Evolutionary conservation across 1,139 yeast species (phyloP).

Genomic region (Blastobotrys proliferans): DNA sequence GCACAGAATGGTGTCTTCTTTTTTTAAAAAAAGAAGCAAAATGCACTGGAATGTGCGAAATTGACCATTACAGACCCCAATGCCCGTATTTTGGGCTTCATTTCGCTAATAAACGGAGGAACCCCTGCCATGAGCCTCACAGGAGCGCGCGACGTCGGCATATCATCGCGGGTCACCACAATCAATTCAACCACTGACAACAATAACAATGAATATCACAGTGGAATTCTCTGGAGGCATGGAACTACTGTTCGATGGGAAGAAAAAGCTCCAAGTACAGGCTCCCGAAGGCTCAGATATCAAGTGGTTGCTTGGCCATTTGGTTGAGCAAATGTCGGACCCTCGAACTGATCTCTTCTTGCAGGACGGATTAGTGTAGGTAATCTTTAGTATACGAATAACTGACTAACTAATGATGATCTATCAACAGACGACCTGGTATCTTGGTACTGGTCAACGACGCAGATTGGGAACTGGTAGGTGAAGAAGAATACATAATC

Average conservation of each 20-base stretch:
- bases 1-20: too few relatives aligned
- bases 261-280: constrained; percentile 46
- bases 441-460: constrained; percentile 88
- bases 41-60: too few relatives aligned
- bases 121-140: too few relatives aligned
- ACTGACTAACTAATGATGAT: constrained; percentile 35
- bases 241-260: constrained; percentile 57
- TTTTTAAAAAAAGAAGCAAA: too few relatives aligned
- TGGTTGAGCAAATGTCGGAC: constrained; percentile 52
- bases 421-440: constrained; percentile 66
- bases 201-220: constrained; percentile 23
- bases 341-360: constrained; percentile 69
- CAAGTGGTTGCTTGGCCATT: constrained; percentile 52
- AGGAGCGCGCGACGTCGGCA: too few relatives aligned
- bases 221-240: constrained; percentile 56
- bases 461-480: constrained; percentile 96
- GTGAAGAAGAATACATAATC: constrained; percentile 72
- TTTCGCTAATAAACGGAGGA: too few relatives aligned
- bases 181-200: too few relatives aligned
- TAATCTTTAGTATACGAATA: constrained; percentile 1
- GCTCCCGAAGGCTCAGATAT: constrained; percentile 49
- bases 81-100: too few relatives aligned
- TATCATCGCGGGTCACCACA: too few relatives aligned
- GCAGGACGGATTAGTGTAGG: constrained; percentile 58
- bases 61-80: too few relatives aligned